Base-by-base conservation (phyloP, 139 green algal species). In the Asterochloris sp. region DNA sequence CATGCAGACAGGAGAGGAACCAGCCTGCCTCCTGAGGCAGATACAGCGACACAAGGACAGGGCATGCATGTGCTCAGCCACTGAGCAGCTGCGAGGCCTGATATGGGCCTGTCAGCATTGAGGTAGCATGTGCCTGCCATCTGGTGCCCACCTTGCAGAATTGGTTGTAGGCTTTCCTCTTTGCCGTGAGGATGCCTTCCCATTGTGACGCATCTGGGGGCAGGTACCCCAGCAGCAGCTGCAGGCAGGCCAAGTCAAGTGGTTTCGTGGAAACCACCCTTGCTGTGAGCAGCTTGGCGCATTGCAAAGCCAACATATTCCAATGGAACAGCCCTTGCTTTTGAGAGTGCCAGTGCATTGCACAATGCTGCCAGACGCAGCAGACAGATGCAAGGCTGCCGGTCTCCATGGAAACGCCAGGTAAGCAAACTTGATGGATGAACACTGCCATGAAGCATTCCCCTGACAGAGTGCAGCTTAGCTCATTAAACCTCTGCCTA, bases 191-290 rank as follows among this genome's bases (percentile, higher is more conserved):
- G 29, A 86, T 61, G 15, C 79, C 73, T 61, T 85, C 73, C 95
- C 95, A 98, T 38, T 92, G 76, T 12, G 84, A 83, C 0, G 84
- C 89, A 29, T 93, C 88, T 10, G 85, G 83, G 0, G 95, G 94
- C 64, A 98, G 85, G 81, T 97, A 96, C 19, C 86, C 86, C 76
- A 98, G 87, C 62, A 98, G 88, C 66, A 98, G 83, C 92, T 97
- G 88, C 80, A 85, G 26, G 12, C 29, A 24, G 12, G 54, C 74
- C 28, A 67, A 63, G 2, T 17, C 61, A 28, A 24, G 26, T 24
- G 61, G 13, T 60, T 2, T 64, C 11, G 38, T 67, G 38, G 16
- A 64, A 23, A 38, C 21, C 29, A 66, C 0, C 66, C 66, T 71
- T 71, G 21, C 66, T 24, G 1, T 24, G 21, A 21, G 1, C 10